These are phyloP conservation scores for Coemansia sp. DNA, from an alignment of 192 early-diverging fungal species.

Conservation along the genomic window DNA sequence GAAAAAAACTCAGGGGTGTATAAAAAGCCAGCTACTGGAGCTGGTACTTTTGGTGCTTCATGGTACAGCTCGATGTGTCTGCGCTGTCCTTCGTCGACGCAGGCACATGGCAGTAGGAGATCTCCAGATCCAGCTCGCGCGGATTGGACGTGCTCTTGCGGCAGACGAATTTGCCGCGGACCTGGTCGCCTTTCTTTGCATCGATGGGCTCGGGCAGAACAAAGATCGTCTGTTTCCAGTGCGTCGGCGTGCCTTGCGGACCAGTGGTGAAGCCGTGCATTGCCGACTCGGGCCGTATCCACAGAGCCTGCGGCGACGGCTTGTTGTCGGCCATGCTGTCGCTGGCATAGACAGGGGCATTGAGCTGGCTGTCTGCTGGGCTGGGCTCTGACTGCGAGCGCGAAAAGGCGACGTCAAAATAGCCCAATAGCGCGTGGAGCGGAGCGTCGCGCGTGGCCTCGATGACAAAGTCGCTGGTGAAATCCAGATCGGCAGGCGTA, in stretches of 20 bases:
- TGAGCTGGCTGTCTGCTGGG: constrained; percentile 29
- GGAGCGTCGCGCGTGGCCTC: constrained; percentile 60
- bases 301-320: constrained; percentile 21
- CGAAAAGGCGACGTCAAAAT: constrained; percentile 92
- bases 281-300: constrained; percentile 27
- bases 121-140: constrained; percentile 68
- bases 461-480: constrained; percentile 67
- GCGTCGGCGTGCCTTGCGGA: constrained; percentile 77
- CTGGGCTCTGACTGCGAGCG: constrained; percentile 34
- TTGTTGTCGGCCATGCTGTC: constrained; percentile 8
- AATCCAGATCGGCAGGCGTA: constrained; percentile 67
- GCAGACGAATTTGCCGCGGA: constrained; percentile 65
- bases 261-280: constrained; percentile 67
- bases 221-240: constrained; percentile 97
- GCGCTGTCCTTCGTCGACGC: not conserved
- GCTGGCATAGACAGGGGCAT: constrained; percentile 13
- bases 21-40: constrained; percentile 17
- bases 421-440: constrained; percentile 78
- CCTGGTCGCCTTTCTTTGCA: constrained; percentile 50
- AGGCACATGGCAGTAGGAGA: constrained; percentile 48
- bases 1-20: too few species aligned
- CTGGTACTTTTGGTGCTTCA: constrained; percentile 32
- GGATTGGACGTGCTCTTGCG: constrained; percentile 62
- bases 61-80: not conserved
- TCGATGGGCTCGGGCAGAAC: constrained; percentile 61